A percentile compares a stretch with the other conserved stretches of the same genome.
phyloP scores from a whole-genome alignment of 768 basidiomycete genomes.

The Gautieria morchelliformis region DNA sequence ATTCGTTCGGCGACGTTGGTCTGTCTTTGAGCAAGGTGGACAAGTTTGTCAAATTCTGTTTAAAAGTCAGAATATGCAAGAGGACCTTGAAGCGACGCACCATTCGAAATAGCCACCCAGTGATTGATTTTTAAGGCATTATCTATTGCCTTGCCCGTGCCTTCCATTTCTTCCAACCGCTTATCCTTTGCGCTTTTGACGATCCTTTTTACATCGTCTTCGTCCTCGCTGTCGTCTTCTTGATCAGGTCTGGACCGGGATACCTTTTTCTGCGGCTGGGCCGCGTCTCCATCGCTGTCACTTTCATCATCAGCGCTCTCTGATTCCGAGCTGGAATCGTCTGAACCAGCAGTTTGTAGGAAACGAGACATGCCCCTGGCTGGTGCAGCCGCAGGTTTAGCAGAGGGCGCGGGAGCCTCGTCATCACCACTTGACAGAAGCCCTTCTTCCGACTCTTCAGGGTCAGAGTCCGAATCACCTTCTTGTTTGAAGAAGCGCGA shows the following conservation, averaged over 20 bases:
- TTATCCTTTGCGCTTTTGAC: constrained; percentile 88
- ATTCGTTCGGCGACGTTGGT: constrained; percentile 79
- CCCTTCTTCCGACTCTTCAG: constrained; percentile 52
- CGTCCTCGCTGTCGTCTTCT: constrained; percentile 54
- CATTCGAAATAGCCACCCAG: constrained; percentile 86
- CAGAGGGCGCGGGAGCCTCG: constrained; percentile 40
- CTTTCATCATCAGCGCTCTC: constrained; percentile 50
- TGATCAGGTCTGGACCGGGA: constrained; percentile 24
- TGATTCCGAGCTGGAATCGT: constrained; percentile 35
- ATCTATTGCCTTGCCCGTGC: constrained; percentile 81
- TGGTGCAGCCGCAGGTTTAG: constrained; percentile 35
- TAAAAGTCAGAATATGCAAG: constrained; percentile 7
- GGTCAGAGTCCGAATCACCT: constrained; percentile 71
- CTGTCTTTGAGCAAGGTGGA: constrained; percentile 81
- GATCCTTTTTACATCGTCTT: constrained; percentile 49
- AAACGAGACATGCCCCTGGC: constrained; percentile 69
- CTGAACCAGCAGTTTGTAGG: constrained; percentile 49
- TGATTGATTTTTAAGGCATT: constrained; percentile 95
- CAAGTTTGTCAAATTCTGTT: constrained; percentile 91
- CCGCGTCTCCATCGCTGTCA: constrained; percentile 32
- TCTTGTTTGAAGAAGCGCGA: constrained; percentile 86
- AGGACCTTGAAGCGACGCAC: constrained; percentile 32
- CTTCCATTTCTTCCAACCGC: constrained; percentile 90
- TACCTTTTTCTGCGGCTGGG: constrained; percentile 30
- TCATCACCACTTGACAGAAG: constrained; percentile 64